These are phyloP conservation scores for Phaseolus lunatus DNA, from an alignment of 306 rosid species.

Conservation along the genomic window DNA sequence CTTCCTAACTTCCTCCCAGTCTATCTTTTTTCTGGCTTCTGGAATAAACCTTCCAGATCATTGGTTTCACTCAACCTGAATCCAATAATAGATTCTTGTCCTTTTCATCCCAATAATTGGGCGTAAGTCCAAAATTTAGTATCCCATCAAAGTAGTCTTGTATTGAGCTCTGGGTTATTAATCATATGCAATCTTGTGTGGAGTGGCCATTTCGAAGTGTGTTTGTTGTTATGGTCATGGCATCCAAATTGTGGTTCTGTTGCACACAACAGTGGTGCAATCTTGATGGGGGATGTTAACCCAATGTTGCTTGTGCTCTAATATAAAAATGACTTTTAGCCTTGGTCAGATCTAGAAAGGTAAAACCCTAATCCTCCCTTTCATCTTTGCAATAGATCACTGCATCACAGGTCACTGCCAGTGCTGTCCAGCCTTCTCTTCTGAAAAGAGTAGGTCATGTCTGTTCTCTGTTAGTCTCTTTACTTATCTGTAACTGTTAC, in stretches of 20 bases:
- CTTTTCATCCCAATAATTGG: background rate
- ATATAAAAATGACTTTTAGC: background rate
- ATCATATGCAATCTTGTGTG: background rate
- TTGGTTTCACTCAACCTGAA: background rate
- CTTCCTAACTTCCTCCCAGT: background rate
- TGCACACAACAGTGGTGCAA: background rate
- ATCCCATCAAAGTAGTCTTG: constrained; percentile 2
- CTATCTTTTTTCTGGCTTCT: background rate
- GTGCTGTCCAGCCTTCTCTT: background rate
- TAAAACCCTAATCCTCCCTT: background rate
- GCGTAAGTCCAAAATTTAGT: background rate
- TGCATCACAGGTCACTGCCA: background rate
- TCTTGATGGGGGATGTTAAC: background rate
- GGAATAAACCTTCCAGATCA: background rate
- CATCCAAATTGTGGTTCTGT: background rate
- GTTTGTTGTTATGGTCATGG: background rate
- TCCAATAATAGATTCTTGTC: background rate
- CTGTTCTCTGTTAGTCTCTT: background rate
- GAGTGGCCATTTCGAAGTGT: background rate
- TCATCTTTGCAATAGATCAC: background rate
- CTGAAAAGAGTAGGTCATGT: background rate
- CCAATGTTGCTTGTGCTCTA: background rate
- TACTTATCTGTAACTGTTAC: background rate
- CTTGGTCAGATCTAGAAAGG: background rate
- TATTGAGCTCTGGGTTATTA: background rate